These are phyloP conservation scores for Saccharomycopsis selenospora DNA, from an alignment of 805 yeast genomes.

Conservation along the genomic window DNA sequence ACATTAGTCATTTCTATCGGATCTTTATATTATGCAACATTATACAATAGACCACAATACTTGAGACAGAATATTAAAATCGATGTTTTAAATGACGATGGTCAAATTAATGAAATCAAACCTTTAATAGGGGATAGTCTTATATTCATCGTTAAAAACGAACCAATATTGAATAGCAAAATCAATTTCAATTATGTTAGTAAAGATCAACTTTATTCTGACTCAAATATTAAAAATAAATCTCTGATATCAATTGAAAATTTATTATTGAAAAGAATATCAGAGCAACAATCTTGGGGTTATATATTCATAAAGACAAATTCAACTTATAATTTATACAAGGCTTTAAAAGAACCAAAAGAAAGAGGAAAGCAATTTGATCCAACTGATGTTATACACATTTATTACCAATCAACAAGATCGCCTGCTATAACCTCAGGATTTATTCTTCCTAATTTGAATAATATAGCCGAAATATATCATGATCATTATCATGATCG, in stretches of 20 bases:
- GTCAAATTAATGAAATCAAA: constrained; percentile 5
- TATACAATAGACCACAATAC: constrained; percentile 11
- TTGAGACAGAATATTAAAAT: constrained; percentile 7
- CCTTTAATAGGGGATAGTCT: constrained; percentile 14
- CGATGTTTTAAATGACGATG: constrained; percentile 17
- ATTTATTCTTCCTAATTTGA: constrained; percentile 39
- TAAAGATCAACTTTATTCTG: neutral
- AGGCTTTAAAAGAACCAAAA: constrained; percentile 24
- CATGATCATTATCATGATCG: constrained; percentile 12
- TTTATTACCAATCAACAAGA: constrained; percentile 55
- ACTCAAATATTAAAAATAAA: neutral
- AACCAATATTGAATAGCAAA: constrained; percentile 9
- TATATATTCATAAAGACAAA: constrained; percentile 46
- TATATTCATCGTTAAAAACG: constrained; percentile 13
- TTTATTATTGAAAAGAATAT: neutral
- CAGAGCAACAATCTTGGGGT: constrained; percentile 52
- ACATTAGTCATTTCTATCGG: constrained; percentile 16
- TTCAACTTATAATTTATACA: constrained; percentile 33
- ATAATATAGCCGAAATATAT: constrained; percentile 15
- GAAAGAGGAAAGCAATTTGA: constrained; percentile 14
- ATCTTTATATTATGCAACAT: constrained; percentile 16
- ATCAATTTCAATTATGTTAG: constrained; percentile 9
- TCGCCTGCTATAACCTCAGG: constrained; percentile 44
- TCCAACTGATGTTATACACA: constrained; percentile 29
- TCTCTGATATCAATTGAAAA: neutral